Percentiles rank a stretch among this genome's conserved stretches.
Evolutionary conservation across 2,329 filamentous ascomycete species (phyloP).

Genomic region (Alternaria dauci): DNA sequence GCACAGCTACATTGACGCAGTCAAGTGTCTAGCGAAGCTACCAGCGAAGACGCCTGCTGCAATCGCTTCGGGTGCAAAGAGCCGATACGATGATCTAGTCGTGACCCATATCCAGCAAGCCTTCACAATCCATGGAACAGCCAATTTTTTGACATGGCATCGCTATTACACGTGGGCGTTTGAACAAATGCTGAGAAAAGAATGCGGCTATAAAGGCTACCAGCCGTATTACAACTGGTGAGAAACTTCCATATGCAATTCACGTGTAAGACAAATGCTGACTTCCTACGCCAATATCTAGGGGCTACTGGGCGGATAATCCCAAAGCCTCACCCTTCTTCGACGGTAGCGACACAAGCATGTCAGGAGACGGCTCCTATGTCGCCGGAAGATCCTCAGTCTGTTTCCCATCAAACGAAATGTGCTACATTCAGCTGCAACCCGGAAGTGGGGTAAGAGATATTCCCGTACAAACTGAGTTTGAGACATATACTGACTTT

Average conservation of each 20-base stretch:
- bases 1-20: neutral
- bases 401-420: constrained; percentile 35
- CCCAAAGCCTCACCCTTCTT: constrained; percentile 61
- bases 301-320: constrained; percentile 59
- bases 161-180: constrained; percentile 55
- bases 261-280: neutral
- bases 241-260: neutral
- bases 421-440: constrained; percentile 51
- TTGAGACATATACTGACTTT: no score
- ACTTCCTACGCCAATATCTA: constrained; percentile 49
- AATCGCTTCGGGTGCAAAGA: neutral
- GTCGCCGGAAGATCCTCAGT: constrained; percentile 37
- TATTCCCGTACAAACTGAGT: no score
- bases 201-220: constrained; percentile 55
- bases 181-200: constrained; percentile 52
- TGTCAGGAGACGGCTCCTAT: constrained; percentile 57
- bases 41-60: neutral
- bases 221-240: constrained; percentile 50
- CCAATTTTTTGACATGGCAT: constrained; percentile 53
- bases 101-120: neutral
- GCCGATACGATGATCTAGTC: neutral
- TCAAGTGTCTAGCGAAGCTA: neutral
- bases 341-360: constrained; percentile 61
- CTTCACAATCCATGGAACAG: neutral
- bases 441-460: constrained; percentile 56